These are phyloP conservation scores for Kodamaea sagamina DNA, from an alignment of 805 yeast genomes.

Conservation along the genomic window DNA sequence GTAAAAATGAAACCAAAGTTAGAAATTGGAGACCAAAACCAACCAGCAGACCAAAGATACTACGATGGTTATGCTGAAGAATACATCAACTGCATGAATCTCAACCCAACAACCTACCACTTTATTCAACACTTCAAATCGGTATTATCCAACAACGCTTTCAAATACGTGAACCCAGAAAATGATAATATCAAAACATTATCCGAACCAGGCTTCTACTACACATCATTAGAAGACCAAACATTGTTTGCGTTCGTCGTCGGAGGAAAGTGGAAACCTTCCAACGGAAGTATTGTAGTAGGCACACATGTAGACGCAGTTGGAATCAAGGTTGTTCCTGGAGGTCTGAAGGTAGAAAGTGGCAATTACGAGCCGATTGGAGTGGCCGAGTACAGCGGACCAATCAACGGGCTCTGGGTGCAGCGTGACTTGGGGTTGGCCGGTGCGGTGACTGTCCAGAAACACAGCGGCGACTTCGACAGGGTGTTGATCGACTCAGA, in stretches of 20 bases:
- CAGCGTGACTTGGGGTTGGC: conserved; percentile 47
- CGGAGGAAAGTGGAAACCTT: conserved; percentile 40
- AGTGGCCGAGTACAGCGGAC: conserved; percentile 44
- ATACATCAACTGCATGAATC: conserved; percentile 34
- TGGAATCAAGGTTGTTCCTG: conserved; percentile 37
- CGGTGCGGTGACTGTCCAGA: conserved; percentile 34
- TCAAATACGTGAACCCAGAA: conserved; percentile 29
- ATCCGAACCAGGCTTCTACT: conserved; percentile 22
- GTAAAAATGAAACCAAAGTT: background rate
- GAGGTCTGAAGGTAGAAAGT: conserved; percentile 19
- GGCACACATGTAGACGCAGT: conserved; percentile 43
- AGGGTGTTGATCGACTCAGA: conserved; percentile 32
- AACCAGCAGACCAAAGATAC: conserved; percentile 10
- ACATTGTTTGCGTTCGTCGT: conserved; percentile 39
- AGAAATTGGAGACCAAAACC: background rate
- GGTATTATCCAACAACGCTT: conserved; percentile 29
- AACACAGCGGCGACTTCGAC: conserved; percentile 22
- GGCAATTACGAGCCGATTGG: conserved; percentile 41
- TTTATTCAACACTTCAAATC: conserved; percentile 28
- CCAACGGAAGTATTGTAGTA: conserved; percentile 28
- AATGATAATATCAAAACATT: conserved; percentile 12
- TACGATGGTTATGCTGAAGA: conserved; percentile 22
- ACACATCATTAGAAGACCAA: conserved; percentile 33
- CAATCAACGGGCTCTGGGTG: conserved; percentile 37
- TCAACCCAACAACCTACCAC: conserved; percentile 47